phyloP scores from a whole-genome alignment of 352 stramenopile genomes.

The Globisporangium radiosum region DNA sequence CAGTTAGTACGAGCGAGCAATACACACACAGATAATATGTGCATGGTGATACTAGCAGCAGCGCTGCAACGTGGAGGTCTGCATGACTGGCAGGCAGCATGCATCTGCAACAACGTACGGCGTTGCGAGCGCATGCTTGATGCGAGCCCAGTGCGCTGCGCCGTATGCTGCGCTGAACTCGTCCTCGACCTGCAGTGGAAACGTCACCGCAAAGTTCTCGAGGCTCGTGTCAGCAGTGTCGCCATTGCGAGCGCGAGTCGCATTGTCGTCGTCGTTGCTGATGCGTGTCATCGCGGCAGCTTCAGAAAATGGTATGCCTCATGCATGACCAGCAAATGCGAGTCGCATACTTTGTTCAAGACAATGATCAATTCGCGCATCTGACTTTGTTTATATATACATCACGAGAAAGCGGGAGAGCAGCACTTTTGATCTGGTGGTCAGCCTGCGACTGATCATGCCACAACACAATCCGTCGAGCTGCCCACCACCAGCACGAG shows the following conservation, averaged over 20 bases:
- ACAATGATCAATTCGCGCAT: background rate
- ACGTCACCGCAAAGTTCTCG: conserved; percentile 63
- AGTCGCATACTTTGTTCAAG: background rate
- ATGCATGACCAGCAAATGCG: background rate
- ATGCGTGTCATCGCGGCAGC: conserved; percentile 10
- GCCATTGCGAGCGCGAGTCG: too few relatives aligned
- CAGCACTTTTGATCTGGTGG: background rate
- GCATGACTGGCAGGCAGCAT: background rate
- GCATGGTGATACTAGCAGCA: background rate
- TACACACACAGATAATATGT: background rate
- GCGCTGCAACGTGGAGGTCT: too few relatives aligned
- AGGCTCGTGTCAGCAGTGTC: conserved; percentile 14
- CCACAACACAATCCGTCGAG: background rate
- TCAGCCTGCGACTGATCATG: too few relatives aligned
- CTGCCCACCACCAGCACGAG: background rate
- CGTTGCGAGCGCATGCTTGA: conserved; percentile 65
- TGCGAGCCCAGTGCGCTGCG: conserved; percentile 50
- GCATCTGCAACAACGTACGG: conserved; percentile 26
- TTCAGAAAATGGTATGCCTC: background rate
- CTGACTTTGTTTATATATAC: too few relatives aligned
- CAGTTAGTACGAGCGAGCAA: background rate
- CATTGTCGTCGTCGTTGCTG: background rate
- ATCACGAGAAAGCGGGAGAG: too few relatives aligned
- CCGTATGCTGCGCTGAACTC: conserved; percentile 60
- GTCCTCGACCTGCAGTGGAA: conserved; percentile 56